Base-by-base conservation (phyloP, 805 yeast genomes). In the Saccharomycopsis amapae region DNA sequence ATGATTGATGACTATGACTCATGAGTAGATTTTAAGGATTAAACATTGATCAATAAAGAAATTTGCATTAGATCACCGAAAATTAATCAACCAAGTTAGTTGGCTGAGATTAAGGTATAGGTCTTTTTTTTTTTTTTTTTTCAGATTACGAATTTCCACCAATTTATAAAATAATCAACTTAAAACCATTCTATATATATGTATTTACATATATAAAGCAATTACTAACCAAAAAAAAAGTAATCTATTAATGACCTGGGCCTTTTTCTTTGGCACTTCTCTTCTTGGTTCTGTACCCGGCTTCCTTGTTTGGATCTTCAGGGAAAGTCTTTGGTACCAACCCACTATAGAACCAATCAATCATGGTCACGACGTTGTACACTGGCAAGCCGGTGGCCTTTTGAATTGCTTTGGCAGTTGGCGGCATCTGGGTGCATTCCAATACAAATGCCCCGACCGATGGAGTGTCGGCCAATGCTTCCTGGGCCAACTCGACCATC, bases 391-490 rank as follows among this genome's bases (percentile, higher is more conserved):
- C 58, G 4, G 58, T 54, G n/a, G 52, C 57, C 17, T 33, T 31
- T 22, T 56, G 62, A 22, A 64, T 56, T 1, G 60, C 62, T 36
- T 53, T 55, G 12, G 64, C 53, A 39, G 49, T 57, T n/a, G 65
- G 66, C 17, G 64, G 65, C 64, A 64, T 63, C 41, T 63, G 63
- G 5, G 65, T 60, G 44, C 68, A 62, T 45, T 62, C 67, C 44
- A 63, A 54, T 7, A 63, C 63, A 44, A 63, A 53, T 0, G 59
- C 65, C 10, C 60, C 58, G 30, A 62, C 54, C 4, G 45, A 38
- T 6, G 57, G 55, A 19, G 51, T 53, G 17, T 55, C 49, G 5
- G 48, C 47, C 1, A 64, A 6, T 6, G 60, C 46, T 3, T 49
- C 51, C 17, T 48, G 37, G 1, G 63, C 59, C 24, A 58, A 42